phyloP scores from a whole-genome alignment of 2,329 filamentous ascomycete species.

The Macrophomina pseudophaseolina region DNA sequence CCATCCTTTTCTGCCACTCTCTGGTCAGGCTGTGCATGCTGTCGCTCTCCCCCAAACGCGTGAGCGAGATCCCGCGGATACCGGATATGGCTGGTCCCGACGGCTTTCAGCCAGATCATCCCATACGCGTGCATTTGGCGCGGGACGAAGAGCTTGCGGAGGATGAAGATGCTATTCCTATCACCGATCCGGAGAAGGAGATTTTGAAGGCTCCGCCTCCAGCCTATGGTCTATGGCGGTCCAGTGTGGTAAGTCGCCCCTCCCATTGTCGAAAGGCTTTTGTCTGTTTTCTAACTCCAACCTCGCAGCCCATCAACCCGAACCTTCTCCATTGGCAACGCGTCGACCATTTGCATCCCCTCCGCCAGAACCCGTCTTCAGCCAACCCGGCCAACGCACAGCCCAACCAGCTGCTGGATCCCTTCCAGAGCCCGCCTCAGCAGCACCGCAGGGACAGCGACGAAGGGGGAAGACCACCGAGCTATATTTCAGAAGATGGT shows the following conservation, averaged over 20 bases:
- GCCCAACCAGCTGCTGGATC: conserved; percentile 10
- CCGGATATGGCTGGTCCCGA: conserved; percentile 59
- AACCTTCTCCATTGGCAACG: conserved; percentile 82
- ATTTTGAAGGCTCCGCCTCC: conserved; percentile 65
- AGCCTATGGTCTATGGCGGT: conserved; percentile 83
- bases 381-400: conserved; percentile 3
- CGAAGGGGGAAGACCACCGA: conserved; percentile 64
- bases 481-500: conserved; percentile 77
- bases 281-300: conserved; percentile 43
- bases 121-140: conserved; percentile 77
- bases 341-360: conserved; percentile 41
- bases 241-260: conserved; percentile 62
- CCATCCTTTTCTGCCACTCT: conserved; percentile 81
- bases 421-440: conserved; percentile 32
- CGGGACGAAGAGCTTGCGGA: conserved; percentile 71
- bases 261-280: not conserved
- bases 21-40: conserved; percentile 75
- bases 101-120: conserved; percentile 72
- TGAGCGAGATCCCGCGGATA: conserved; percentile 34
- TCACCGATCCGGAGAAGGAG: conserved; percentile 46
- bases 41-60: conserved; percentile 52
- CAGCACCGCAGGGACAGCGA: not conserved
- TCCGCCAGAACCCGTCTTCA: conserved; percentile 2
- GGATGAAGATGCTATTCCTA: not conserved
- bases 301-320: conserved; percentile 69